Evolutionary conservation across 768 basidiomycete species (phyloP).

Genomic region (Daedalea quercina): DNA sequence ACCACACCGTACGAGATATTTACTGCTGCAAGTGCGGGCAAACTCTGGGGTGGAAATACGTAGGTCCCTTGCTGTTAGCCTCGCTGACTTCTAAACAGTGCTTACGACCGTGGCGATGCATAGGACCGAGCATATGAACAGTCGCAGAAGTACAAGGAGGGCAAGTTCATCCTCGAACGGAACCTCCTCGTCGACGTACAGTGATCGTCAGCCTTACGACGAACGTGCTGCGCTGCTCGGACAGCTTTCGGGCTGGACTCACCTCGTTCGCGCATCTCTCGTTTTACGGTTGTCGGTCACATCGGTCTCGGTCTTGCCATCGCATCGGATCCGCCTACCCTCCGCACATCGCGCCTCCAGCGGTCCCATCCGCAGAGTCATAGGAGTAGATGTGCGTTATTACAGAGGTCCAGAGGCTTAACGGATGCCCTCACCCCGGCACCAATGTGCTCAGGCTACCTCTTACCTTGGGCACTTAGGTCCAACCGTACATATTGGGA

Average conservation of each 20-base stretch:
- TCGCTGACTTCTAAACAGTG: conserved; percentile 4
- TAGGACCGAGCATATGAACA: conserved; percentile 90
- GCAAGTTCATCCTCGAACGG: conserved; percentile 95
- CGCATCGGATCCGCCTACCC: not conserved
- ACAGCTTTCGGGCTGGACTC: not conserved
- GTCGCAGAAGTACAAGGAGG: conserved; percentile 96
- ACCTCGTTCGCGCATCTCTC: conserved; percentile 3
- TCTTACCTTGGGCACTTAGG: too few species aligned
- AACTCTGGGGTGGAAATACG: conserved; percentile 98
- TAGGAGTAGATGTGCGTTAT: not conserved
- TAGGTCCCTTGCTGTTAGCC: conserved; percentile 31
- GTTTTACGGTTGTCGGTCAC: conserved; percentile 7
- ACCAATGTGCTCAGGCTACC: too few species aligned
- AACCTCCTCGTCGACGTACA: conserved; percentile 84
- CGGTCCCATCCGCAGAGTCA: not conserved
- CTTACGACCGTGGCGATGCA: not conserved
- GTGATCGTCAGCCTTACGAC: conserved; percentile 30
- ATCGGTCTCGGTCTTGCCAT: conserved; percentile 7
- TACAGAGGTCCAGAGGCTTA: not conserved
- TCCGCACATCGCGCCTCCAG: not conserved
- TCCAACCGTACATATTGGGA: too few species aligned
- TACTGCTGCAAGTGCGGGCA: conserved; percentile 86
- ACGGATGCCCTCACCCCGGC: too few species aligned
- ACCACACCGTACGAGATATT: conserved; percentile 94
- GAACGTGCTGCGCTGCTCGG: not conserved